Evolutionary conservation across 306 rosid genomes (phyloP), one percentile per base, ranked within the genome.

Genomic region (Malus fusca): DNA sequence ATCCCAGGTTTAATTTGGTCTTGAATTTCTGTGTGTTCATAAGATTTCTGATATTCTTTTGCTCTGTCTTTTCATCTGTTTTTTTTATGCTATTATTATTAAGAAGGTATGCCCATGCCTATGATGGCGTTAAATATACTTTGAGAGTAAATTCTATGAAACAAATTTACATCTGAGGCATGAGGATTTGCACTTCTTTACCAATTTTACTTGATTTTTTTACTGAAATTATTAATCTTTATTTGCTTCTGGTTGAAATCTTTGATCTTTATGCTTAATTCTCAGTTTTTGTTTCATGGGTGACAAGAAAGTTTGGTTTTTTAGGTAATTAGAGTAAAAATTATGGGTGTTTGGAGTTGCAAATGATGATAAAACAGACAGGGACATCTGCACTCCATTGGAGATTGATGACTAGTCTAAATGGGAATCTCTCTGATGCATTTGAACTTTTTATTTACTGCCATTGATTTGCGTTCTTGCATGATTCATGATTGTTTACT

Each of bases 81-180:
- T 35, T 35, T 33, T 35, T 6, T 35, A 6, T 6, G 40, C 9
- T 35, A 35, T 1, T 43, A 6, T 5, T 18, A 17, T 21, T 8
- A 2, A 11, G 37, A 6, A 31, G 2, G 3, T 7, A 35, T 53
- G 69, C 10, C 0, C 72, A 80, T 81, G 88, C 92, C 94, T 48
- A 21, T 87, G 95, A 90, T 88, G 95, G 92, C 4, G 73, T 77
- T 92, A 87, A 90, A 88, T 91, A 83, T 89, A 89, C 95, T 88
- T 68, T 65, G 96, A 89, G 92, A 88, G 82, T 84, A 26, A 22
- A 44, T 63, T 87, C 97, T 19, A 48, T 88, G 93, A 92, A 42
- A 81, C 71, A 8, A 74, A 62, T 14, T 67, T 69, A 7, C 23
- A 51, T 74, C 96, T 92, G 97, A 92, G 97, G 97, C 92, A 83